These are phyloP conservation scores for Aechmea fasciata DNA, from an alignment of 176 grass and related monocot genomes.

Conservation along the genomic window DNA sequence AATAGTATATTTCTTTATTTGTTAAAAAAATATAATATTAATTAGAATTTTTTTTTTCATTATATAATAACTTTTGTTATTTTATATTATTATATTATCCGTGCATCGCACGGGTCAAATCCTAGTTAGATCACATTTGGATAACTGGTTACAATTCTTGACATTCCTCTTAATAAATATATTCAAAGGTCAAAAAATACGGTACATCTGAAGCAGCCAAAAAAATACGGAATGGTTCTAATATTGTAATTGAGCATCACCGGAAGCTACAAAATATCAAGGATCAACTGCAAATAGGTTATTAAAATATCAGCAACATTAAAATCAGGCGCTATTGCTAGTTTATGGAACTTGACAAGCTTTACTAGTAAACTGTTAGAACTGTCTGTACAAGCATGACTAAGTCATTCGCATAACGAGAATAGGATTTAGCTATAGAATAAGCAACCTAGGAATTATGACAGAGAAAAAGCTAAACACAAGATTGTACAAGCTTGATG, in stretches of 20 bases:
- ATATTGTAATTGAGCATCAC: not conserved
- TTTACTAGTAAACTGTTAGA: not conserved
- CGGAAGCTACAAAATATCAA: not conserved
- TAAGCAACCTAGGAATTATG: not conserved
- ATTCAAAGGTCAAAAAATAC: not conserved
- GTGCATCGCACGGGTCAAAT: no score
- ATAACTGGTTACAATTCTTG: not conserved
- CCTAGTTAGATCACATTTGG: not conserved
- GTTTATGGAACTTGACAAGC: not conserved
- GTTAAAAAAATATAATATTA: no score
- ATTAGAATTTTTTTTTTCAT: no score
- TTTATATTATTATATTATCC: no score
- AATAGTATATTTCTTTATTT: no score
- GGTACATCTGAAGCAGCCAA: not conserved
- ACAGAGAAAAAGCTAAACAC: not conserved
- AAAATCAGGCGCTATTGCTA: not conserved
- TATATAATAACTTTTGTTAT: no score
- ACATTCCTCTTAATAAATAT: not conserved
- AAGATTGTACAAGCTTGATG: slow-evolving; percentile 3
- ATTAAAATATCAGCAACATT: not conserved
- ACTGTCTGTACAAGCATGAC: not conserved
- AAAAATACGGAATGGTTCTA: not conserved
- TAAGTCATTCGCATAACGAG: not conserved
- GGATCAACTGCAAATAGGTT: not conserved
- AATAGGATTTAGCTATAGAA: not conserved